Conservation (phyloP, 805 yeast genomes). For the Nakazawaea populi region DNA sequence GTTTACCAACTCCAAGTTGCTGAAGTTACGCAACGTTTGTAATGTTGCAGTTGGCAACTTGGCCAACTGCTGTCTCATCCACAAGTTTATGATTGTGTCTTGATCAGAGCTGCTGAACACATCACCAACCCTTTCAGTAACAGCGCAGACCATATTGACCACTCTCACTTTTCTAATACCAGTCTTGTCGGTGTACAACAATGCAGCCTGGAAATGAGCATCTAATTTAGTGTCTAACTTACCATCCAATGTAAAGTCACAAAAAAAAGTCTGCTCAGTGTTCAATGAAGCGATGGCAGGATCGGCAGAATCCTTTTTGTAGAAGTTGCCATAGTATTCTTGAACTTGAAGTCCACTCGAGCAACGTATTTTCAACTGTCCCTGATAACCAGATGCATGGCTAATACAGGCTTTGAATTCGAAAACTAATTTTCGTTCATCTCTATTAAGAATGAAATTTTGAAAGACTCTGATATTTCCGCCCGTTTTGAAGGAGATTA, state of each 20-base stretch:
- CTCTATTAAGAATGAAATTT: conserved; percentile 60
- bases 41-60: conserved; percentile 33
- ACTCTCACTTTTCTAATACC: conserved; percentile 85
- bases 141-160: conserved; percentile 77
- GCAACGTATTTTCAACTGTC: conserved; percentile 77
- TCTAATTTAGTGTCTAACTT: conserved; percentile 63
- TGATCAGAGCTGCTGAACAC: conserved; percentile 79
- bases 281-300: conserved; percentile 66
- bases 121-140: conserved; percentile 65
- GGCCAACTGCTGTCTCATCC: conserved; percentile 42
- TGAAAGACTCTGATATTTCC: conserved; percentile 65
- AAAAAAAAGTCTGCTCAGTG: conserved; percentile 60
- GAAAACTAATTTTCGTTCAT: conserved; percentile 58
- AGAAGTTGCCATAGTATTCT: conserved; percentile 62
- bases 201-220: conserved; percentile 87
- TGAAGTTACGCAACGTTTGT: conserved; percentile 25
- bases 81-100: conserved; percentile 50
- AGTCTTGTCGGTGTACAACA: conserved; percentile 70
- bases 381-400: conserved; percentile 65
- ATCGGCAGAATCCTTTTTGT: conserved; percentile 39
- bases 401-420: conserved; percentile 50
- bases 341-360: conserved; percentile 82
- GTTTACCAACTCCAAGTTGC: conserved; percentile 38
- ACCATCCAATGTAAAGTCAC: conserved; percentile 73
- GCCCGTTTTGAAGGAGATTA: conserved; percentile 59